A percentile compares a stretch with the other conserved stretches of the same genome.
These are phyloP conservation scores for Colletotrichum lentis DNA, from an alignment of 2,329 filamentous ascomycete species.

Conservation along the genomic window DNA sequence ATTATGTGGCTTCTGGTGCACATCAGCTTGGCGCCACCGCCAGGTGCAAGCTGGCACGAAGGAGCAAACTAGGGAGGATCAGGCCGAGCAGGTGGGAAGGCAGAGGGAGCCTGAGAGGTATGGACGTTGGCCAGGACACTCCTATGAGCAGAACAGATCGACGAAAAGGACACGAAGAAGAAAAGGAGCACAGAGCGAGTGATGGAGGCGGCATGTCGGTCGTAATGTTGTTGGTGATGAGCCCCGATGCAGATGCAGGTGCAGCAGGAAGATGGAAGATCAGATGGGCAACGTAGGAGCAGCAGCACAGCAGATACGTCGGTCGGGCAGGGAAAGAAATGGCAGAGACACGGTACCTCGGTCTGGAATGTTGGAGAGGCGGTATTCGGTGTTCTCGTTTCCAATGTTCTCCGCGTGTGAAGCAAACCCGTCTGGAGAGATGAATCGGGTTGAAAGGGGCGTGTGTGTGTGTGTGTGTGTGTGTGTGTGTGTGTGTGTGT, in stretches of 20 bases:
- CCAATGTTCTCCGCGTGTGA: conserved; percentile 10
- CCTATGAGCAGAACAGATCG: neutral
- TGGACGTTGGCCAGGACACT: neutral
- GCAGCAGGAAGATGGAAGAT: neutral
- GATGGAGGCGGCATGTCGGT: neutral
- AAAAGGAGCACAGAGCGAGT: conserved; percentile 2
- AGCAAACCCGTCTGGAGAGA: conserved; percentile 8
- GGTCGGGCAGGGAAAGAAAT: neutral
- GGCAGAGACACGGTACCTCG: neutral
- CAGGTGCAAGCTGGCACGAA: conserved; percentile 31
- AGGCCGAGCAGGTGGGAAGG: conserved; percentile 9
- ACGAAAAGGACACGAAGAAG: neutral
- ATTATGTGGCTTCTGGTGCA: conserved; percentile 37
- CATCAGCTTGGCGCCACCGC: conserved; percentile 28
- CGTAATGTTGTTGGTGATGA: neutral
- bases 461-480: too few species aligned
- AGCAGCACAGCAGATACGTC: too few species aligned
- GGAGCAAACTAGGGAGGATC: conserved; percentile 26
- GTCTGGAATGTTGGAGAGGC: neutral
- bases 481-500: too few species aligned
- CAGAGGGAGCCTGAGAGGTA: neutral
- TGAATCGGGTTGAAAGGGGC: conserved; percentile 1
- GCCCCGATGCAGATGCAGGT: neutral
- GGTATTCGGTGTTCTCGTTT: conserved; percentile 3
- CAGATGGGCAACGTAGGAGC: neutral